These are phyloP conservation scores for Psilocybe azurescens DNA, from an alignment of 768 basidiomycete genomes.

Conservation along the genomic window DNA sequence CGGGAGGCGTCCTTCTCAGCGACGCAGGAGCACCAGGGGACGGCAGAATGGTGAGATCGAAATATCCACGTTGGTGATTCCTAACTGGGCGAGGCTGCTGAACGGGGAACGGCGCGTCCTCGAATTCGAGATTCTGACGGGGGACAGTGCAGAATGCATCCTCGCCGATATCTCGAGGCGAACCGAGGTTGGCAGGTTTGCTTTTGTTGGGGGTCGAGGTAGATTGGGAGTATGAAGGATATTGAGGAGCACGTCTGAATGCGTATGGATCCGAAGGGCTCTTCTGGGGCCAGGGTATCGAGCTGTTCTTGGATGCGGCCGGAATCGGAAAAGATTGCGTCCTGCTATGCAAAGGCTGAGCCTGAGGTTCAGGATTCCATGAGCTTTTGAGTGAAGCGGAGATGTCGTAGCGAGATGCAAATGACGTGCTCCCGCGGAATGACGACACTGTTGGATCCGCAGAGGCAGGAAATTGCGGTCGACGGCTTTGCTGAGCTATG, in stretches of 20 bases:
- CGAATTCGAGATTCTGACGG: slow-evolving; percentile 14
- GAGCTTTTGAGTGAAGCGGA: slow-evolving; percentile 52
- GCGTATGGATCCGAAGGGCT: slow-evolving; percentile 21
- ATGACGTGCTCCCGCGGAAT: slow-evolving; percentile 45
- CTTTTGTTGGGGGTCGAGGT: slow-evolving; percentile 10
- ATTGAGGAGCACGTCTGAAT: slow-evolving; percentile 12
- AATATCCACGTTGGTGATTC: slow-evolving; percentile 65
- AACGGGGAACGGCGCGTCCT: slow-evolving; percentile 34
- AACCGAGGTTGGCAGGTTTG: slow-evolving; percentile 41
- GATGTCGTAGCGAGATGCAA: slow-evolving; percentile 65
- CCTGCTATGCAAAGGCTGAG: slow-evolving; percentile 37
- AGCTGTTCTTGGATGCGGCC: slow-evolving; percentile 21
- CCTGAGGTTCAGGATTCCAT: slow-evolving; percentile 41
- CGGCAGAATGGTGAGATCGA: slow-evolving; percentile 43
- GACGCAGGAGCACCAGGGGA: slow-evolving; percentile 13
- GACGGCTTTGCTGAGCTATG: too few relatives aligned
- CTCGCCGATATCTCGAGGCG: slow-evolving; percentile 51
- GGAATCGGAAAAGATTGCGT: slow-evolving; percentile 52
- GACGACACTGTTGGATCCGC: slow-evolving; percentile 25
- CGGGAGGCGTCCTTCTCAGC: slow-evolving; percentile 54
- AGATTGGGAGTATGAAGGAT: background rate
- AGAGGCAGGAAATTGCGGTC: slow-evolving; percentile 14
- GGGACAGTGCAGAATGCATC: slow-evolving; percentile 31
- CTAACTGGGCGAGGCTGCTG: slow-evolving; percentile 30
- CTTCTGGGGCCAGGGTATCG: slow-evolving; percentile 47